Percentiles rank a stretch among this genome's conserved stretches.
These are phyloP conservation scores for Termitomyces eurrhizus DNA, from an alignment of 768 basidiomycete species.

Conservation along the genomic window DNA sequence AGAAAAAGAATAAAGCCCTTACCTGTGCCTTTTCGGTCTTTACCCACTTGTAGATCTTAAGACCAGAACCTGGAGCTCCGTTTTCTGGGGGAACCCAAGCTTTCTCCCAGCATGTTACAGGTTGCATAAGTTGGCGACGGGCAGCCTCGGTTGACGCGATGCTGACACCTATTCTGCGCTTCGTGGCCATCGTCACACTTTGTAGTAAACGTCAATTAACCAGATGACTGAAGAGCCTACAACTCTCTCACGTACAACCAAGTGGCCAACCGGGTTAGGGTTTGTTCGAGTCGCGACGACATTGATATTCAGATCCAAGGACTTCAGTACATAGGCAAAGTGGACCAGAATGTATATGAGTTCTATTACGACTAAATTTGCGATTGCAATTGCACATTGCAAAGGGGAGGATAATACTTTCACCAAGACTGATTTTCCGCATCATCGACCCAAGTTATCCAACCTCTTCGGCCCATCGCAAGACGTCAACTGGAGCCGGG, in stretches of 20 bases:
- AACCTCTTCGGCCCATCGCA: conserved; percentile 57
- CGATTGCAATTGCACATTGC: background rate
- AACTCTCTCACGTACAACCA: background rate
- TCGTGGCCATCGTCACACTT: conserved; percentile 53
- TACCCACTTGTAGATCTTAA: conserved; percentile 76
- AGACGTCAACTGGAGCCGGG: conserved; percentile 37
- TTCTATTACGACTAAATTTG: background rate
- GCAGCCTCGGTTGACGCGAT: conserved; percentile 77
- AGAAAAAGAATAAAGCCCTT: conserved; percentile 5
- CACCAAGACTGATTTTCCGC: background rate
- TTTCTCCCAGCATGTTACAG: conserved; percentile 86
- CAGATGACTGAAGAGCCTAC: background rate
- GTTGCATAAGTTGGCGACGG: conserved; percentile 82
- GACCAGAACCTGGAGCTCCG: conserved; percentile 47
- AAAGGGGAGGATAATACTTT: background rate
- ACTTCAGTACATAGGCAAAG: background rate
- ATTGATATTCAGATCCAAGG: too few species aligned
- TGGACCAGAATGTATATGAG: background rate
- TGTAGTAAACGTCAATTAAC: background rate
- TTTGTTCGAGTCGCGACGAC: background rate
- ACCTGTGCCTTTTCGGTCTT: conserved; percentile 79
- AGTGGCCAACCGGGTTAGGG: background rate
- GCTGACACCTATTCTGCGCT: conserved; percentile 74
- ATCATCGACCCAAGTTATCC: background rate
- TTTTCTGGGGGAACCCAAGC: conserved; percentile 61